Evolutionary conservation across 768 basidiomycete genomes (phyloP), one percentile per base, ranked within the genome.

Genomic region (Amanita thiersii): DNA sequence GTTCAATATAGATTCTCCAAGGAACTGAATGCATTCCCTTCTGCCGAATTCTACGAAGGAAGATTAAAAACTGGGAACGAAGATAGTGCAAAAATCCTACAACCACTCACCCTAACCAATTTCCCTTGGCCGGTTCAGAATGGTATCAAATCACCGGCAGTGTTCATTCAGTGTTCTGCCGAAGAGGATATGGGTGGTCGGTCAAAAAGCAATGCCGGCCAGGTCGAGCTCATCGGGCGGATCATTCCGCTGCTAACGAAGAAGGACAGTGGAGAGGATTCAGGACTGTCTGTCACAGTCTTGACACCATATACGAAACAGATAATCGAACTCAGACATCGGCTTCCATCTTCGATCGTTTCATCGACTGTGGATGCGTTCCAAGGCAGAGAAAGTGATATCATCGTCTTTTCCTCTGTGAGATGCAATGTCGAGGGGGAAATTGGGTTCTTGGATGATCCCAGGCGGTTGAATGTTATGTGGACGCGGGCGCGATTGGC

Each of bases 331-430:
- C 61, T 82, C 3, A 66, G 68, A 17, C 52, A 62, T 14, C 55
- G 54, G 2, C 56, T 74, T 3, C 63, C 64, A 7, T 52, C 59
- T n/a, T 53, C 62, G 12, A 52, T 64, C 18, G 51, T 60, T 4
- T 63, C 60, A 33, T 73, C 65, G 26, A 80, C 78, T 0, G 66
- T 80, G 28, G 77, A 80, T 50, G 72, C 77, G 0, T 84, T 81
- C 51, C 81, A 83, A 53, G 80, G 80, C 9, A 65, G 80, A 24
- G 81, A 83, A 52, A 75, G 72, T 45, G 81, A 85, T 46, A 65
- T 83, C 35, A 65, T 83, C 33, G 69, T 85, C 18, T 79, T 81
- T 52, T 73, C 76, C 0, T 72, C 76, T 3, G 81, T 83, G 10
- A 69, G 80, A 8, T 74, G 71, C 49, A 83, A 85, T 48, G 64